Base-by-base conservation (phyloP, 306 rosid genomes). In the Biancaea sappan region DNA sequence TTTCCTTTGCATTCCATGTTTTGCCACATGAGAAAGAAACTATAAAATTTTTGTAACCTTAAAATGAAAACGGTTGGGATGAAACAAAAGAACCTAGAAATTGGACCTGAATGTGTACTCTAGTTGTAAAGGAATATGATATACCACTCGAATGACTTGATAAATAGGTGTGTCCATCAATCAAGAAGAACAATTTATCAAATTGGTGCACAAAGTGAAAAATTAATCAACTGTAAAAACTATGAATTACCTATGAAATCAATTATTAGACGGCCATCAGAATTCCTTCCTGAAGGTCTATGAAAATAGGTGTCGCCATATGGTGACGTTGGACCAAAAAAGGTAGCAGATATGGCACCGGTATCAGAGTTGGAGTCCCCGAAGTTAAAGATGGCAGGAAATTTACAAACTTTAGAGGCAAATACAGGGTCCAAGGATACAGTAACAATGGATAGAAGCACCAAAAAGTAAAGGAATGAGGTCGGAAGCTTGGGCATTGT, bases 181-280 rank as follows among this genome's bases (percentile, higher is more conserved):
- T n/a, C n/a, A n/a, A n/a, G n/a, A n/a, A n/a, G n/a, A n/a, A n/a
- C n/a, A n/a, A n/a, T n/a, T n/a, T n/a, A n/a, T n/a, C n/a, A n/a
- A n/a, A n/a, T n/a, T n/a, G n/a, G n/a, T n/a, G n/a, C n/a, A 34
- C n/a, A 53, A 25, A 16, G 25, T 53, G 32, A 53, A 28, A 37
- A 28, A 11, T 26, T 6, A 25, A n/a, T n/a, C n/a, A n/a, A n/a
- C n/a, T n/a, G n/a, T n/a, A n/a, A n/a, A n/a, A n/a, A n/a, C n/a
- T n/a, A n/a, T n/a, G n/a, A n/a, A 9, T 12, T 56, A 56, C 86
- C 82, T 0, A 85, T 72, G 77, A 85, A 85, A 51, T 85, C 89
- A 10, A 82, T 69, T 4, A 75, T 63, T 56, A 85, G 81, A n/a
- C 83, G 74, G 47, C 83, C 86, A 58, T 85, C 89, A 18, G 35